These are phyloP conservation scores for Silene uniflora DNA, from an alignment of 148 eudicot species.

Conservation along the genomic window DNA sequence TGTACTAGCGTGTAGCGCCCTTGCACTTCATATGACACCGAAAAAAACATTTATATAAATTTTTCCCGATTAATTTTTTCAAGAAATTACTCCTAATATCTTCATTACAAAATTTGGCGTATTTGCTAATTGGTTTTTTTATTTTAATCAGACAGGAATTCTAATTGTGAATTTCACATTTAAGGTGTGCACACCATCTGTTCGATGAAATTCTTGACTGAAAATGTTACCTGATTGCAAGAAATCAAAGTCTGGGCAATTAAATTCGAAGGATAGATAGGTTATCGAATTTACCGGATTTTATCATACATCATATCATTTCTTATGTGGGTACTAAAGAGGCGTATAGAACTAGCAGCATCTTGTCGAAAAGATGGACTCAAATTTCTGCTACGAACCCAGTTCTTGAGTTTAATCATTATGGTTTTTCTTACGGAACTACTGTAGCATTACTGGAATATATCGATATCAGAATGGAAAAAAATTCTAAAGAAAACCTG, in stretches of 20 bases:
- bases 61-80: no score
- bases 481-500: no score
- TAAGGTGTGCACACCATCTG: neutral
- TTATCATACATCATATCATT: neutral
- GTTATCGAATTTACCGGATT: neutral
- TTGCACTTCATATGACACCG: no score
- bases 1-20: no score
- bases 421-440: neutral
- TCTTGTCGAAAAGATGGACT: neutral
- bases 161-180: no score
- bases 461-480: neutral
- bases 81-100: no score
- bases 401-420: slow-evolving; percentile 2
- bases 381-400: neutral
- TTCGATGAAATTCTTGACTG: neutral
- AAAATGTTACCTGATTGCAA: neutral
- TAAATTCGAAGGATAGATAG: slow-evolving; percentile 7
- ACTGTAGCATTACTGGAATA: no score
- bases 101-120: no score
- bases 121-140: no score
- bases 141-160: no score
- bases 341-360: neutral
- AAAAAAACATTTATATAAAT: no score
- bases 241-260: neutral
- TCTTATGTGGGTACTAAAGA: neutral